These are phyloP conservation scores for Xerocomus nothofagi DNA, from an alignment of 1,284 basidiomycete species.

Conservation along the genomic window DNA sequence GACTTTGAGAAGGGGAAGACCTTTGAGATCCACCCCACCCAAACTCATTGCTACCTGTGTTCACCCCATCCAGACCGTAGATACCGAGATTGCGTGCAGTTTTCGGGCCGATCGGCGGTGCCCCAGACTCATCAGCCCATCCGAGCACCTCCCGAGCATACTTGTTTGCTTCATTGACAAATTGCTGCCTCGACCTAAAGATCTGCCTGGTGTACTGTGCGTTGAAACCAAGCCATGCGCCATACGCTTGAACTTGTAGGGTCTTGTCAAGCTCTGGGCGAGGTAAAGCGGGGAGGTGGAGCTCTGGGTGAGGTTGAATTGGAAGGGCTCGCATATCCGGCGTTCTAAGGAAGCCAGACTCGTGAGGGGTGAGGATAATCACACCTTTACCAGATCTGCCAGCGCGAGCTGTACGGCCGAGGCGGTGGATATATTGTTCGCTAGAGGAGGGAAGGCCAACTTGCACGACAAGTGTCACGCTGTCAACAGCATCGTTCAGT, in stretches of 20 bases:
- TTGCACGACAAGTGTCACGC: constrained; percentile 62
- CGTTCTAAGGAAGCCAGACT: constrained; percentile 52
- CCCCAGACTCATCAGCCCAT: constrained; percentile 37
- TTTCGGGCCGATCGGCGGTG: constrained; percentile 49
- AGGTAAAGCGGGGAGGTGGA: constrained; percentile 26
- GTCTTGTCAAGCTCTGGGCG: constrained; percentile 35
- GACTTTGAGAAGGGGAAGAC: constrained; percentile 8
- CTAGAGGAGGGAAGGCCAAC: constrained; percentile 78
- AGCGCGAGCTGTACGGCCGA: constrained; percentile 89
- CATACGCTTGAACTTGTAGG: constrained; percentile 53
- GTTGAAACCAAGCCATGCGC: constrained; percentile 63
- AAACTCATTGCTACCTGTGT: constrained; percentile 18
- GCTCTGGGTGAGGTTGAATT: constrained; percentile 33
- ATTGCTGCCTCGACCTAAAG: constrained; percentile 41
- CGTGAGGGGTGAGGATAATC: constrained; percentile 55
- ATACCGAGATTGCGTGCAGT: constrained; percentile 64
- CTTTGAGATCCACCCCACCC: constrained; percentile 2
- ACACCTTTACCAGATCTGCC: constrained; percentile 67
- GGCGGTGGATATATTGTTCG: constrained; percentile 87
- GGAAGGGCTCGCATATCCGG: constrained; percentile 45
- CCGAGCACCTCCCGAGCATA: constrained; percentile 46
- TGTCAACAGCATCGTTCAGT: constrained; percentile 24
- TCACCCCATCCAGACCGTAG: constrained; percentile 49
- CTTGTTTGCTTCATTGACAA: constrained; percentile 46
- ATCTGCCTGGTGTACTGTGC: constrained; percentile 43